Conservation (phyloP, 192 early-diverging fungal species). For the Haplosporangium gracile region DNA sequence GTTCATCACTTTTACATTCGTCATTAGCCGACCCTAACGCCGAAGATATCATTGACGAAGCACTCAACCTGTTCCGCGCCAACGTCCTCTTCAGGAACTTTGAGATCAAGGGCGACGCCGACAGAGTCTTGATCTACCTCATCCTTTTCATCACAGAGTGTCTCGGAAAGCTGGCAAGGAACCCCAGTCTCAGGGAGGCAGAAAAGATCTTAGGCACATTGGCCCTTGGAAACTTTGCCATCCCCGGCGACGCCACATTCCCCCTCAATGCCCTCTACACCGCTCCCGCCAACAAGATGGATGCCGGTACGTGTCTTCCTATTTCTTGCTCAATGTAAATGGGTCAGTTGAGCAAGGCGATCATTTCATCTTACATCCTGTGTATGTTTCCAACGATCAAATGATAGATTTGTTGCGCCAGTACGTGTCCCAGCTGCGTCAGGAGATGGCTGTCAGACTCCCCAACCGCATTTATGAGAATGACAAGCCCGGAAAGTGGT, state of each 20-base stretch:
- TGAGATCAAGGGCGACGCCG: conserved; percentile 95
- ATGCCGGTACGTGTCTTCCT: conserved; percentile 71
- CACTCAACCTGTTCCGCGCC: conserved; percentile 93
- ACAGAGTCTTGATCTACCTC: conserved; percentile 95
- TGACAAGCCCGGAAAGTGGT: conserved; percentile 96
- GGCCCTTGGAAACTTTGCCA: conserved; percentile 90
- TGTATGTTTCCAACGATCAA: not conserved
- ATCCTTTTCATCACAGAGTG: conserved; percentile 93
- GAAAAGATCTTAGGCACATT: conserved; percentile 83
- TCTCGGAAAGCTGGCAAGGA: conserved; percentile 73
- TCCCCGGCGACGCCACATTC: conserved; percentile 94
- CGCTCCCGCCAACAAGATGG: conserved; percentile 73
- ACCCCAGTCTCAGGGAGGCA: conserved; percentile 79
- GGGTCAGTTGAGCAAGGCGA: not conserved
- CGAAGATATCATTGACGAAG: conserved; percentile 96
- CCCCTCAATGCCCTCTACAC: conserved; percentile 94
- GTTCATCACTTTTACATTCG: not conserved
- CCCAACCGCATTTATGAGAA: conserved; percentile 83
- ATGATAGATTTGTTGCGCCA: conserved; percentile 80
- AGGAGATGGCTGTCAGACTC: conserved; percentile 86
- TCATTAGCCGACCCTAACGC: conserved; percentile 64
- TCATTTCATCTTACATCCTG: not conserved
- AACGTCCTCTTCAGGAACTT: conserved; percentile 99
- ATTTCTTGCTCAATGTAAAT: not conserved
- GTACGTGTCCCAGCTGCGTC: conserved; percentile 92